A percentile compares a stretch with the other conserved stretches of the same genome.
phyloP scores from a whole-genome alignment of 1,139 yeast species.

The Nakaseomyces glabratus region DNA sequence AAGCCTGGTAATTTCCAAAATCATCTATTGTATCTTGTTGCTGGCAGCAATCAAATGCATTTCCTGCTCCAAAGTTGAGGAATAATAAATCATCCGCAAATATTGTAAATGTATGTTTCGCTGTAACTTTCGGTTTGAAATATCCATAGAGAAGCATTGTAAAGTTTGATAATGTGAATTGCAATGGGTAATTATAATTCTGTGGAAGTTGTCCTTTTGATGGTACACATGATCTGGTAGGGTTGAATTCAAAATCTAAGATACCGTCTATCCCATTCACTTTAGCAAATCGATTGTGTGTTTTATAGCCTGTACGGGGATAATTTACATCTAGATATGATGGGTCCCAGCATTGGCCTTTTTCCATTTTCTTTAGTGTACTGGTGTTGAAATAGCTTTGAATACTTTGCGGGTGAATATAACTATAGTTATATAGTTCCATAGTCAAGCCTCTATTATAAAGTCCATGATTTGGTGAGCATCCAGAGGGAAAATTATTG shows the following conservation, averaged over 20 bases:
- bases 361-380: neutral
- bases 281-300: neutral
- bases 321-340: neutral
- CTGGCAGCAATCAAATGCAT: conserved; percentile 2
- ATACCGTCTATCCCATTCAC: neutral
- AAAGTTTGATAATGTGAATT: neutral
- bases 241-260: neutral
- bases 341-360: neutral
- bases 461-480: no score
- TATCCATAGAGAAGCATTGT: neutral
- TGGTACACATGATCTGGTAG: neutral
- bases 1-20: neutral
- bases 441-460: neutral
- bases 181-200: neutral
- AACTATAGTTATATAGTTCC: neutral
- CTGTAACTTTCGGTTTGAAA: neutral
- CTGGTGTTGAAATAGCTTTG: neutral
- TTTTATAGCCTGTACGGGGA: neutral
- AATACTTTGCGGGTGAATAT: neutral
- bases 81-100: neutral
- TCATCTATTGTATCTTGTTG: neutral
- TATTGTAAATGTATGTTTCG: neutral
- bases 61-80: neutral
- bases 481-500: no score
- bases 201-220: neutral